A percentile compares a stretch with the other conserved stretches of the same genome.
Evolutionary conservation across 2,329 filamentous ascomycete genomes (phyloP).

Genomic region (Aspergillus candidus): DNA sequence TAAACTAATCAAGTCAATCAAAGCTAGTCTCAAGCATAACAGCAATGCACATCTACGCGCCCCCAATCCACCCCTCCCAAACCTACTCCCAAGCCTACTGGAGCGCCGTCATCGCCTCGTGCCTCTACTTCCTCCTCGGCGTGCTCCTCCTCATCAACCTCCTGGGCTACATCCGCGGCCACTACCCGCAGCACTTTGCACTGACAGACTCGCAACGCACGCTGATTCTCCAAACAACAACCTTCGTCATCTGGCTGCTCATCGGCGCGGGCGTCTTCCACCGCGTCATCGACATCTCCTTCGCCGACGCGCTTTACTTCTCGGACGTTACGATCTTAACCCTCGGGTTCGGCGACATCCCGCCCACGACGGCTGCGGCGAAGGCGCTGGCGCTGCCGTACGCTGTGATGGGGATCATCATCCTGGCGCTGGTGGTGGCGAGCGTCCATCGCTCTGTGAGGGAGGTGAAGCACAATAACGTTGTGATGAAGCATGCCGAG

Average conservation of each 20-base stretch:
- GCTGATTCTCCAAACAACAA: slow-evolving; percentile 82
- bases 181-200: slow-evolving; percentile 72
- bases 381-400: slow-evolving; percentile 75
- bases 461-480: slow-evolving; percentile 56
- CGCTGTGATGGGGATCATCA: slow-evolving; percentile 75
- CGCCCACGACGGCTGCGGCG: slow-evolving; percentile 51
- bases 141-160: slow-evolving; percentile 74
- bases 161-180: slow-evolving; percentile 65
- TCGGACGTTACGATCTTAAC: slow-evolving; percentile 63
- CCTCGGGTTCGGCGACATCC: slow-evolving; percentile 58
- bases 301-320: slow-evolving; percentile 73
- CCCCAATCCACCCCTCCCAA: slow-evolving; percentile 43
- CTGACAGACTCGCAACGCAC: slow-evolving; percentile 77
- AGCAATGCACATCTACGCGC: slow-evolving; percentile 58
- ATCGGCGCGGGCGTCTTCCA: slow-evolving; percentile 72
- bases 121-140: slow-evolving; percentile 72
- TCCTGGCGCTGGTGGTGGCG: slow-evolving; percentile 74
- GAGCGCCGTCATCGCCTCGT: slow-evolving; percentile 74
- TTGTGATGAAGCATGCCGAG: slow-evolving; percentile 55
- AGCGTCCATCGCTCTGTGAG: slow-evolving; percentile 65
- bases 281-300: slow-evolving; percentile 65
- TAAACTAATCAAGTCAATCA: neutral
- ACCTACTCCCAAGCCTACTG: slow-evolving; percentile 76
- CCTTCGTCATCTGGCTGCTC: slow-evolving; percentile 74
- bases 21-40: slow-evolving; percentile 61